A percentile compares a stretch with the other conserved stretches of the same genome.
Conservation (phyloP, 768 basidiomycete genomes). For the Coprinopsis strossmayeri region DNA sequence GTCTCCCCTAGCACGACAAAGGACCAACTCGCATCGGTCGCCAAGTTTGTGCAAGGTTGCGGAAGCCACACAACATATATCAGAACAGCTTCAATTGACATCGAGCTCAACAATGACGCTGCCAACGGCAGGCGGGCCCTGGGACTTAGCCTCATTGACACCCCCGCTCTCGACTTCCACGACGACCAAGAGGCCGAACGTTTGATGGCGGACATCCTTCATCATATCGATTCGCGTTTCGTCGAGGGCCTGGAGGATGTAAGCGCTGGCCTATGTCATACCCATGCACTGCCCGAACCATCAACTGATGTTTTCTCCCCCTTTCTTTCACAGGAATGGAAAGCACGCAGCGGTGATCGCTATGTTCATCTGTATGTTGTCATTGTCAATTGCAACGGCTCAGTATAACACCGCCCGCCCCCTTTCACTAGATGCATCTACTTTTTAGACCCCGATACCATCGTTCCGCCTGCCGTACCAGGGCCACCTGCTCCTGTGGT, state of each 20-base stretch:
- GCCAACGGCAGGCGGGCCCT: slow-evolving; percentile 40
- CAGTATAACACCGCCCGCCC: not conserved
- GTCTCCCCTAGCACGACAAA: slow-evolving; percentile 55
- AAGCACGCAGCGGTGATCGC: slow-evolving; percentile 62
- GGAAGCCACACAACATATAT: slow-evolving; percentile 67
- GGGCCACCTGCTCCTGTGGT: slow-evolving; percentile 63
- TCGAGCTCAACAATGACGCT: slow-evolving; percentile 52
- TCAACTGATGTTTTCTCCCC: slow-evolving; percentile 14
- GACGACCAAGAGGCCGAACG: slow-evolving; percentile 63
- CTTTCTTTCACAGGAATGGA: slow-evolving; percentile 52
- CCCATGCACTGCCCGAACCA: slow-evolving; percentile 13
- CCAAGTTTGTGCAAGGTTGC: slow-evolving; percentile 76
- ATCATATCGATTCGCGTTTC: slow-evolving; percentile 67
- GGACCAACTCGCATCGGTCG: slow-evolving; percentile 75
- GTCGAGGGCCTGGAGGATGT: slow-evolving; percentile 74
- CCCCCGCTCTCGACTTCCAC: slow-evolving; percentile 70
- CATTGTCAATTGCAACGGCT: not conserved
- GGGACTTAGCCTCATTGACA: slow-evolving; percentile 71
- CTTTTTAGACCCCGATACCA: slow-evolving; percentile 80
- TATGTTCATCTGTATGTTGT: slow-evolving; percentile 72
- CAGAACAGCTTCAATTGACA: slow-evolving; percentile 64
- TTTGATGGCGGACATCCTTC: slow-evolving; percentile 57
- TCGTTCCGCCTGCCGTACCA: slow-evolving; percentile 64
- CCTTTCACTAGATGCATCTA: slow-evolving; percentile 76
- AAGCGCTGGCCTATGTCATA: slow-evolving; percentile 30